Evolutionary conservation across 1,284 basidiomycete genomes (phyloP).

Genomic region (Apiotrichum laibachii): DNA sequence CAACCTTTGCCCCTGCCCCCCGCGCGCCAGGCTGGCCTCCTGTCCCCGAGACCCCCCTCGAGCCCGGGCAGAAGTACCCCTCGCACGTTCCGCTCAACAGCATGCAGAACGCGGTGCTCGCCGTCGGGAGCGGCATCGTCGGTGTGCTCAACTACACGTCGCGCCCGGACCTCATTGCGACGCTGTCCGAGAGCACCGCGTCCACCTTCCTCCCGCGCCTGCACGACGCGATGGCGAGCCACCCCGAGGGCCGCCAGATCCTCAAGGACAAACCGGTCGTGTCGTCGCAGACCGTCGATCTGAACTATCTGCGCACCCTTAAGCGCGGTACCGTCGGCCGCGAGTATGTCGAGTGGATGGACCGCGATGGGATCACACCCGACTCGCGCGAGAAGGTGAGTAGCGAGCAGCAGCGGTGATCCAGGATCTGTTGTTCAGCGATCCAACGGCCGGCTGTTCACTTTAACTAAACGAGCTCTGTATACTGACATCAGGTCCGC

Average conservation of each 20-base stretch:
- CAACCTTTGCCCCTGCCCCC: background rate
- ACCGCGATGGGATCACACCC: conserved; percentile 85
- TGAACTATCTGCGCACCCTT: conserved; percentile 64
- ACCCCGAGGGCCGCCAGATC: conserved; percentile 75
- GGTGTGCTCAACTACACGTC: conserved; percentile 72
- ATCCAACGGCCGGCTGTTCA: too few species aligned
- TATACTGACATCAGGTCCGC: conserved; percentile 62
- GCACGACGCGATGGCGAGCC: conserved; percentile 73
- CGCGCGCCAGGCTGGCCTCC: background rate
- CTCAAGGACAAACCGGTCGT: conserved; percentile 80
- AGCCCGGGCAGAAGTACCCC: conserved; percentile 51
- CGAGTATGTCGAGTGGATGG: conserved; percentile 87
- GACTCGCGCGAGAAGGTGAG: conserved; percentile 88
- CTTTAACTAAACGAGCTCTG: background rate
- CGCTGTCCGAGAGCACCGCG: conserved; percentile 84
- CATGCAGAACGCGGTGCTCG: conserved; percentile 80
- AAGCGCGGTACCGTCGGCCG: conserved; percentile 80
- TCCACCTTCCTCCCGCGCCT: conserved; percentile 75
- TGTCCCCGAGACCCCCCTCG: background rate
- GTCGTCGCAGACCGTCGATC: conserved; percentile 72
- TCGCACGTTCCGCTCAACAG: conserved; percentile 78
- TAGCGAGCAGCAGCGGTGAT: conserved; percentile 7
- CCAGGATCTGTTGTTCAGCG: background rate
- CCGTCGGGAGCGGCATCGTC: conserved; percentile 80
- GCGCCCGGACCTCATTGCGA: conserved; percentile 81